Base-by-base conservation (phyloP, 768 basidiomycete species). In the Leccinum imitatum region DNA sequence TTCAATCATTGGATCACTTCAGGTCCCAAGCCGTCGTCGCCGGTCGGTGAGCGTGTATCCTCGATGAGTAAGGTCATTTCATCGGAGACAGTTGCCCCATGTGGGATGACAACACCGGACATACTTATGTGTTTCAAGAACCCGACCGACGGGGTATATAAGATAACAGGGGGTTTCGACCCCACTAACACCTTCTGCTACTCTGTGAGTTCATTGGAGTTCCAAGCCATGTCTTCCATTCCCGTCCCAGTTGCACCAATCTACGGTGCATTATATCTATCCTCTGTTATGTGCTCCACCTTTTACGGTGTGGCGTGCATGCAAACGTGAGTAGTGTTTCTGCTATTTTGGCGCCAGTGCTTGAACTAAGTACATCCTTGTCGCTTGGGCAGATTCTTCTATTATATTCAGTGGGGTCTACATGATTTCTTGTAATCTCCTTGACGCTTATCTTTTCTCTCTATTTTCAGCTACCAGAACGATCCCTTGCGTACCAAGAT, bases 221-320 rank as follows among this genome's bases (percentile, higher is more conserved):
- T 21, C n/a, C 47, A 23, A 35, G 47, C 33, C 21, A 57, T 57
- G 56, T 50, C 56, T 37, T 33, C 31, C 25, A 50, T 57, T 33
- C 56, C 56, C 56, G n/a, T 59, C n/a, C 53, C 58, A 19, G 23
- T 59, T 13, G 31, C 31, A 8, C 58, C 53, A 6, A 46, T 59
- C 15, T 59, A 59, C 31, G 58, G 58, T 8, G 52, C 58, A 11
- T 33, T 59, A 3, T 54, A 59, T n/a, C 33, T 59, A 17, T 31
- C 52, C 4, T 54, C 58, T 6, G 6, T 59, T 33, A n/a, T 59
- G 58, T 44, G 48, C 2, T 31, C 58, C 2, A 50, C 61, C 0
- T 62, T 62, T n/a, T 59, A 62, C 9, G 61, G 61, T 9, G 58
- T 55, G 9, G 23, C 33, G 14, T 62, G 61, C 53, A 59, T 55